Conservation (phyloP, 495 filamentous ascomycete species). For the Neurospora sp. region DNA sequence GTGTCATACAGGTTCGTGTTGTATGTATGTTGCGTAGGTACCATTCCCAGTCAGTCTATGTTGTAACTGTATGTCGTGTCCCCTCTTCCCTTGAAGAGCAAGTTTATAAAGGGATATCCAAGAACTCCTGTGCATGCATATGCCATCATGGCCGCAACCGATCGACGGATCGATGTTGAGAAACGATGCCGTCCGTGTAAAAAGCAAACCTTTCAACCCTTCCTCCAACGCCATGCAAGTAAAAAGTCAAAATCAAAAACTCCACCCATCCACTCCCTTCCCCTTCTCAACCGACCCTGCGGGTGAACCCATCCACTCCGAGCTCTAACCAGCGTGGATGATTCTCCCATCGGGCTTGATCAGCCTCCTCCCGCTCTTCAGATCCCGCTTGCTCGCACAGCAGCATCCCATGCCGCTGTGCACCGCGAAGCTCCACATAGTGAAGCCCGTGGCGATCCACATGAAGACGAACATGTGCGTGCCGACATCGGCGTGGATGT, state of each 20-base stretch:
- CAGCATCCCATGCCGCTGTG: constrained; percentile 68
- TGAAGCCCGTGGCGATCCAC: constrained; percentile 68
- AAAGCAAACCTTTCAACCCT: background rate
- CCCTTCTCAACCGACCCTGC: background rate
- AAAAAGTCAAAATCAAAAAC: background rate
- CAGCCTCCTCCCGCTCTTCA: constrained; percentile 37
- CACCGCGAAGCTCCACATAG: constrained; percentile 56
- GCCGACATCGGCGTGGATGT: constrained; percentile 65
- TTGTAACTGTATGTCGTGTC: background rate
- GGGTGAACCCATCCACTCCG: background rate
- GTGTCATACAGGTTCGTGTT: background rate
- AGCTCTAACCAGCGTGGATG: background rate
- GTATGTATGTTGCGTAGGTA: background rate
- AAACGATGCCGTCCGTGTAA: background rate
- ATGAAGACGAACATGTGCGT: constrained; percentile 75
- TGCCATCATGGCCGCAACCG: background rate
- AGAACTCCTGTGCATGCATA: background rate
- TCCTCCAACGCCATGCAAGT: background rate
- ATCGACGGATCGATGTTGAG: background rate
- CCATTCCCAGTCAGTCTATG: background rate
- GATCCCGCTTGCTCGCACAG: constrained; percentile 50
- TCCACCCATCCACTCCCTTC: constrained; percentile 1
- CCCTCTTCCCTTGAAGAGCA: background rate
- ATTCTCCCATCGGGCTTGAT: constrained; percentile 2
- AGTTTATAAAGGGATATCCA: background rate